Conservation (phyloP, 345 rosid genomes). For the Cardiospermum halicacabum region DNA sequence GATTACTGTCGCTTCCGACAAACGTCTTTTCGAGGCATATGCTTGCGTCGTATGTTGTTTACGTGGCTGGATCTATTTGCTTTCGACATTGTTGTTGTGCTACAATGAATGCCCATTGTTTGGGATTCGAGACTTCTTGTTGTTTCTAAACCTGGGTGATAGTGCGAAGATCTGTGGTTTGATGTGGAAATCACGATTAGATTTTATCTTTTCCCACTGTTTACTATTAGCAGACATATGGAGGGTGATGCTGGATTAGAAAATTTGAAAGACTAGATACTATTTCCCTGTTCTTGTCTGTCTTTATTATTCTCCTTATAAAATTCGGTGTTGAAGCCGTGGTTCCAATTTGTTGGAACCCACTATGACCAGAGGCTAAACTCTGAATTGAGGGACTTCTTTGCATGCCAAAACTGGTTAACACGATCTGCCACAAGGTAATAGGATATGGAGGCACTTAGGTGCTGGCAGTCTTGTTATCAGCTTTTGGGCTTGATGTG, state of each 20-base stretch:
- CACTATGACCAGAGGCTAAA: constrained; percentile 9
- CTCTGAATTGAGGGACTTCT: constrained; percentile 17
- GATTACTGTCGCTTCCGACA: constrained; percentile 11
- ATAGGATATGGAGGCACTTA: constrained; percentile 22
- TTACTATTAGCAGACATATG: background rate
- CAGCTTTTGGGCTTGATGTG: constrained; percentile 24
- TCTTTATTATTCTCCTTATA: constrained; percentile 9
- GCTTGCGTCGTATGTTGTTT: constrained; percentile 4
- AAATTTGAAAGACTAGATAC: background rate
- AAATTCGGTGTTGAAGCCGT: constrained; percentile 12
- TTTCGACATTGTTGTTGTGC: constrained; percentile 5
- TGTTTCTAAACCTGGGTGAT: no score
- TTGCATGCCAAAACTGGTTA: constrained; percentile 23
- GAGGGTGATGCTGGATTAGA: background rate
- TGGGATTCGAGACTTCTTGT: constrained; percentile 1
- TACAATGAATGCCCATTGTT: background rate
- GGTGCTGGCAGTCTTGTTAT: constrained; percentile 20
- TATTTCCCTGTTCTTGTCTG: background rate
- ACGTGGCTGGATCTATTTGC: constrained; percentile 17
- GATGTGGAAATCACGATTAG: background rate
- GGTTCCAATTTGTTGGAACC: constrained; percentile 16
- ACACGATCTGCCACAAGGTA: constrained; percentile 25
- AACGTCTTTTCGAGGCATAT: constrained; percentile 4
- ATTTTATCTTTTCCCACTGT: background rate
- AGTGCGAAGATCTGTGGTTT: background rate